Evolutionary conservation across 441 rosid species (phyloP).

Genomic region (Populus tomentosa): DNA sequence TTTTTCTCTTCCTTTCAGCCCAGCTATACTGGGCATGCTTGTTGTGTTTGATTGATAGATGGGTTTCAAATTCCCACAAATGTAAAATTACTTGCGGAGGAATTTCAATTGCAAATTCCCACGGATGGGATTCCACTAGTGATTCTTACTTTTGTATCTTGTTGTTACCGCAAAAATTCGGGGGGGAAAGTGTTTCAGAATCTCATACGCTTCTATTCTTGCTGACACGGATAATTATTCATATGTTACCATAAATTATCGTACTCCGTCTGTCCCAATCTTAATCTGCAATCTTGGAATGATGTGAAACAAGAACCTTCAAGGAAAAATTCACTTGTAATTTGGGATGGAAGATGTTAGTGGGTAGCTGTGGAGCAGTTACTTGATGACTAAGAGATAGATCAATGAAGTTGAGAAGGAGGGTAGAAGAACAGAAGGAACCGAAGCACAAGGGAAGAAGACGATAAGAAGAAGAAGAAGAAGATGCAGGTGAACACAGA

Average conservation of each 20-base stretch:
- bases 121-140: not conserved
- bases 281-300: no score
- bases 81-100: slow-evolving; percentile 23
- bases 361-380: not conserved
- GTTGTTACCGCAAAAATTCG: not conserved
- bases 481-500: no score
- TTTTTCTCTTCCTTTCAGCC: not conserved
- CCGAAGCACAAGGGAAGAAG: no score
- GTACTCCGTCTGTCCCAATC: no score
- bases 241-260: no score
- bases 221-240: not conserved
- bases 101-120: slow-evolving; percentile 4
- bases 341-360: no score
- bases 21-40: slow-evolving; percentile 11
- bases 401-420: no score
- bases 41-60: slow-evolving; percentile 28
- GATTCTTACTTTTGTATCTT: not conserved
- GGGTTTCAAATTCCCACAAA: slow-evolving; percentile 17
- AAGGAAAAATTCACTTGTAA: no score
- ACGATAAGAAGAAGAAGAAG: no score
- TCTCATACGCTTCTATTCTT: not conserved
- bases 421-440: no score
- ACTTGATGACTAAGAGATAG: no score
- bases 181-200: not conserved
- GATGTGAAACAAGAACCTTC: no score